These are phyloP conservation scores for Fraxinus platypoda DNA, from an alignment of 305 asterid species.

Conservation along the genomic window DNA sequence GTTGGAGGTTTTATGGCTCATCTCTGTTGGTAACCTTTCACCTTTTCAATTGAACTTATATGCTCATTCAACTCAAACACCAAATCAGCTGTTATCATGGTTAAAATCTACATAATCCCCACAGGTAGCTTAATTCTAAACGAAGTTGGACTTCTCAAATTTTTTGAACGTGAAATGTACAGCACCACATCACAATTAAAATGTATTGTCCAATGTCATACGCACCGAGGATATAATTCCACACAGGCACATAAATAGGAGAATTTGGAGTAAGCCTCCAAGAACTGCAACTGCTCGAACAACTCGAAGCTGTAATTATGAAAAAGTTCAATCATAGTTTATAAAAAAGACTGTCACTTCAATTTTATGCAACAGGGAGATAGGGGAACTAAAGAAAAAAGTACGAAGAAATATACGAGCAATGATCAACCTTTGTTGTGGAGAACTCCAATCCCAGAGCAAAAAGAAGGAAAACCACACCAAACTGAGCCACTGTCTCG, in stretches of 20 bases:
- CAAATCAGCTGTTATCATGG: constrained; percentile 8
- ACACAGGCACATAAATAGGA: constrained; percentile 89
- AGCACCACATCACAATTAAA: constrained; percentile 15
- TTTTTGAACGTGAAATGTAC: constrained; percentile 15
- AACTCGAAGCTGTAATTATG: constrained; percentile 71
- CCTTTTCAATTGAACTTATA: not conserved
- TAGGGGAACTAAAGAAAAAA: not conserved
- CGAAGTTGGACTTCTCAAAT: not conserved
- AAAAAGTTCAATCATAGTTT: constrained; percentile 19
- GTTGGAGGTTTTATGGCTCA: not conserved
- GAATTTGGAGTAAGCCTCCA: constrained; percentile 91
- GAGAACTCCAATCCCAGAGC: constrained; percentile 99
- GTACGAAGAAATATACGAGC: not conserved
- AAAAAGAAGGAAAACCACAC: constrained; percentile 95
- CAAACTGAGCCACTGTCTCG: constrained; percentile 99
- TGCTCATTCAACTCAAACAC: not conserved
- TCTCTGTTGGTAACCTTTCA: not conserved
- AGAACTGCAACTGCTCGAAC: constrained; percentile 99
- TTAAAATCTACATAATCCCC: constrained; percentile 3
- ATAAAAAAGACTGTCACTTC: constrained; percentile 16
- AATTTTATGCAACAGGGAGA: constrained; percentile 18
- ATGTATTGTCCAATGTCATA: constrained; percentile 8
- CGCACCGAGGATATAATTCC: constrained; percentile 90
- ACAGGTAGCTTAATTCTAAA: not conserved
- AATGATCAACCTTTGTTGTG: constrained; percentile 65